Evolutionary conservation across 2,329 filamentous ascomycete genomes (phyloP).

Genomic region (Trichoderma arundinaceum): DNA sequence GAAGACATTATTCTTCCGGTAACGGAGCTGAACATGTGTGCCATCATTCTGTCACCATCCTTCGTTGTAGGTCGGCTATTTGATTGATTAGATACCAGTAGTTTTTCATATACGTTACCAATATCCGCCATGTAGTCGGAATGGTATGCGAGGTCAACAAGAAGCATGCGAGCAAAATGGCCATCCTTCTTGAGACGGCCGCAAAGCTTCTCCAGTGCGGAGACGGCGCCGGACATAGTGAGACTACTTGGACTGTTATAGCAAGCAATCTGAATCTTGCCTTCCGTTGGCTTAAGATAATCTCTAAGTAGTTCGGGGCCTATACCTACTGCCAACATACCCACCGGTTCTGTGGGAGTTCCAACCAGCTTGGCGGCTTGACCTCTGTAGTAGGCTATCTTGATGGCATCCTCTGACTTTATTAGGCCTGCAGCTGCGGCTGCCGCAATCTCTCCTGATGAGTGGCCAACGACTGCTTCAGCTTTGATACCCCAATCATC

Average conservation of each 20-base stretch:
- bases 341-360: background rate
- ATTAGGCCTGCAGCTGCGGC: constrained; percentile 56
- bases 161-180: constrained; percentile 5
- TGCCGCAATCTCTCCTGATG: constrained; percentile 56
- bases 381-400: background rate
- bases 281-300: constrained; percentile 1
- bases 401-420: constrained; percentile 35
- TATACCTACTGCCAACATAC: constrained; percentile 3
- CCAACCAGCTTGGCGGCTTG: background rate
- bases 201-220: background rate
- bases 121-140: background rate
- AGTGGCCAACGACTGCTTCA: constrained; percentile 53
- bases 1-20: constrained; percentile 2
- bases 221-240: background rate
- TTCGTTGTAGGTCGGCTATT: background rate
- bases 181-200: background rate
- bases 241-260: constrained; percentile 4
- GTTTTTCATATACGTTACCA: background rate
- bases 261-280: background rate
- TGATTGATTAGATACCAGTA: background rate
- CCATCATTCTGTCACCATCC: background rate
- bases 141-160: constrained; percentile 20
- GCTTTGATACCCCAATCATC: constrained; percentile 42
- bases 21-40: constrained; percentile 35
- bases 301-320: background rate